Evolutionary conservation across 2,329 filamentous ascomycete genomes (phyloP), one percentile per base, ranked within the genome.

Genomic region (Tolypocladium amazonense): DNA sequence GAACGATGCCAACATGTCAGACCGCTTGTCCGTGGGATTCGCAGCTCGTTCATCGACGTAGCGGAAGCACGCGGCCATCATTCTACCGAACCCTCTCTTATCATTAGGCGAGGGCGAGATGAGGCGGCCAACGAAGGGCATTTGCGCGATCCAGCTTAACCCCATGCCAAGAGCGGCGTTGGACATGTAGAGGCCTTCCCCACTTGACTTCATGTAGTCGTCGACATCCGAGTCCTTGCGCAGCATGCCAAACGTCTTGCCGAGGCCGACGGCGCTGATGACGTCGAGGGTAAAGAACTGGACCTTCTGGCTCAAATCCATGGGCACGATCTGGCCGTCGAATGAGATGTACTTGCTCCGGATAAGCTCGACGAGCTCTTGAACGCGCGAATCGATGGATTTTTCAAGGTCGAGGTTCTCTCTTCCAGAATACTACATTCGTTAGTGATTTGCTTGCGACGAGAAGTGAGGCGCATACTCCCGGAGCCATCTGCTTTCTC

Each of bases 271-370:
- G 30, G 74, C 71, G 52, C 75, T 79, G 61, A 84, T 80, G 11
- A 82, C 78, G 62, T 84, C 82, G 1, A 84, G 69, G 0, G 80
- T 79, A 59, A 83, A 79, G 67, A 73, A 82, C 23, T 80, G 76
- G 0, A 78, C 68, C 59, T 79, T 79, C 20, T 70, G 66, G 11
- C 76, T 77, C 9, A 83, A 66, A 60, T 83, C 79, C 66, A 82
- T 73, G 0, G 69, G 72, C 7, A 65, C 63, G 12, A 69, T 62
- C 0, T 61, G 60, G 7, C 56, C 23, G 0, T 70, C 62, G 7
- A 63, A 69, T 0, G 74, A 75, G 2, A 76, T 63, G 58, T 82
- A 83, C 50, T 76, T 77, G 3, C 62, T 64, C 33, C 71, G 70
- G 33, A 84, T 71, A 2, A 84, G 73, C 2, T 69, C 39, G 14